Evolutionary conservation across 2,329 filamentous ascomycete species (phyloP).

Genomic region (Emericellopsis atlantica): DNA sequence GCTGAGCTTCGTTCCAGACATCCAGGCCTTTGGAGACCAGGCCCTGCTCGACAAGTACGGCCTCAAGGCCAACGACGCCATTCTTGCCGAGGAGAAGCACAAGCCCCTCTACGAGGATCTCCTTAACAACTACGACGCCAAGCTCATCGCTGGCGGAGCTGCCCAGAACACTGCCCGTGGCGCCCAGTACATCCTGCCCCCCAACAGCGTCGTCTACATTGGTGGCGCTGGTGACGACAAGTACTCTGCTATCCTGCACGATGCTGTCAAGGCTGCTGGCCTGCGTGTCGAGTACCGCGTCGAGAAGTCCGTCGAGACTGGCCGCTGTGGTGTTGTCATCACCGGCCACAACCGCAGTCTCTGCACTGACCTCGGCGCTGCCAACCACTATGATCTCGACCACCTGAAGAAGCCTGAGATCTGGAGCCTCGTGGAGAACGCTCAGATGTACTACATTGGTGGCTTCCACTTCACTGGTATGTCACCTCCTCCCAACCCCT

Average conservation of each 20-base stretch:
- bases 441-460: constrained; percentile 83
- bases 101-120: constrained; percentile 84
- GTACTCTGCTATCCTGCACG: constrained; percentile 77
- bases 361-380: constrained; percentile 88
- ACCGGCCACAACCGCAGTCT: constrained; percentile 92
- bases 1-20: constrained; percentile 43
- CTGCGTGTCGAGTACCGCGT: constrained; percentile 91
- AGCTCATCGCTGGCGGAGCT: constrained; percentile 89
- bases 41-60: constrained; percentile 83
- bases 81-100: constrained; percentile 90
- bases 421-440: constrained; percentile 83
- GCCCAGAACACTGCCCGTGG: constrained; percentile 96
- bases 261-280: constrained; percentile 78
- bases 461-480: constrained; percentile 83
- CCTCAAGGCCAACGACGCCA: constrained; percentile 93
- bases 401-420: constrained; percentile 85
- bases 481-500: constrained; percentile 1
- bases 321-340: constrained; percentile 92
- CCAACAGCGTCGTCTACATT: constrained; percentile 84
- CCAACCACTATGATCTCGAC: constrained; percentile 92
- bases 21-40: constrained; percentile 72
- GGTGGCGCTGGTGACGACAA: constrained; percentile 93
- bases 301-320: constrained; percentile 72
- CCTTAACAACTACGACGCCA: constrained; percentile 81
- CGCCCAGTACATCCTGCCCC: constrained; percentile 86